These are phyloP conservation scores for Porphyridium purpureum DNA, from an alignment of 23 red algal species.

Conservation along the genomic window DNA sequence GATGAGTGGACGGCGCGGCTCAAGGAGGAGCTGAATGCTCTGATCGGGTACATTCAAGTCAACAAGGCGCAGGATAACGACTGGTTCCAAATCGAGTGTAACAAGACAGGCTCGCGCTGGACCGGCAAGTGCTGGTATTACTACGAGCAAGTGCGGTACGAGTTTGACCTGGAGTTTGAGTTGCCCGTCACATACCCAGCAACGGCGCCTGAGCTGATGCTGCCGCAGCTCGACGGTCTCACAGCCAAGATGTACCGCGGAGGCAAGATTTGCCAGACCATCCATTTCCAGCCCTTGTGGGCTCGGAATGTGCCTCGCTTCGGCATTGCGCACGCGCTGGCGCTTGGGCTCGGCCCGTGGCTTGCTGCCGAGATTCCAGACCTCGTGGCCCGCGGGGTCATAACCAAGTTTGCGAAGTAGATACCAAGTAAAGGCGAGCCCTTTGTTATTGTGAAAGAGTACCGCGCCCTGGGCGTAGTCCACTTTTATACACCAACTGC, in stretches of 20 bases:
- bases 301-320: conserved; percentile 58
- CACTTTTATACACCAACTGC: too few species aligned
- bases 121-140: conserved; percentile 80
- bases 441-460: too few species aligned
- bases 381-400: conserved; percentile 58
- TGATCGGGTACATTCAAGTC: too few species aligned
- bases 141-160: conserved; percentile 60
- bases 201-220: conserved; percentile 43
- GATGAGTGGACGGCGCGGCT: too few species aligned
- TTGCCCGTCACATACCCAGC: conserved; percentile 69
- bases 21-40: too few species aligned
- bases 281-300: conserved; percentile 83
- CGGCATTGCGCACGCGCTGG: conserved; percentile 70
- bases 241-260: conserved; percentile 94
- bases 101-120: conserved; percentile 73
- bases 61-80: too few species aligned
- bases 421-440: too few species aligned
- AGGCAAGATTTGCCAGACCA: conserved; percentile 75
- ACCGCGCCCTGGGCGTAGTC: too few species aligned
- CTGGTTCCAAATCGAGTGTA: too few species aligned
- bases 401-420: conserved; percentile 60
- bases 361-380: conserved; percentile 76
- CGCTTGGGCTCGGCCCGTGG: conserved; percentile 67
- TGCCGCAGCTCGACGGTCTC: conserved; percentile 53
- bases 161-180: conserved; percentile 68